Evolutionary conservation across 148 eudicot genomes (phyloP).

Genomic region (Chenopodium berlandieri): DNA sequence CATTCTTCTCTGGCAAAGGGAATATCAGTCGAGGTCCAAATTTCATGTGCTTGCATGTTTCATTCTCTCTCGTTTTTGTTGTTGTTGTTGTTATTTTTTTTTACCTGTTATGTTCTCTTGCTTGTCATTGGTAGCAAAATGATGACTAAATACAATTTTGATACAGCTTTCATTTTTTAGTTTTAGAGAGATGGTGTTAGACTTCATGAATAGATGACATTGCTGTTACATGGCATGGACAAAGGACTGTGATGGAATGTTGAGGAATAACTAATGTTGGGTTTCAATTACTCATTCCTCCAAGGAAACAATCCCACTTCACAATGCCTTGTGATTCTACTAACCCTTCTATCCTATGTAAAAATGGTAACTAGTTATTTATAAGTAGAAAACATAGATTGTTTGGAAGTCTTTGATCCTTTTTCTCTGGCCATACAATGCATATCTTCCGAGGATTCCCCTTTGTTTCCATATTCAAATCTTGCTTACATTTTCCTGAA

Average conservation of each 20-base stretch:
- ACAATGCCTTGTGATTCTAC: not conserved
- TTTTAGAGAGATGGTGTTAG: not conserved
- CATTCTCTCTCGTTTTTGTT: not conserved
- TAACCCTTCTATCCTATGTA: not conserved
- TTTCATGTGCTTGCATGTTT: conserved; percentile 6
- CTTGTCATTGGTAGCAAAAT: not conserved
- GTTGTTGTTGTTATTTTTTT: no score
- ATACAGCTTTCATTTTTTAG: no score
- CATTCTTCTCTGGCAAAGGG: not conserved
- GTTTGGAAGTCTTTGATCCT: not conserved
- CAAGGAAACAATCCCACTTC: not conserved
- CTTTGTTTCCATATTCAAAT: not conserved
- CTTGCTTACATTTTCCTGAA: not conserved
- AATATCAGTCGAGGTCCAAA: conserved; percentile 10
- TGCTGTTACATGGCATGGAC: not conserved
- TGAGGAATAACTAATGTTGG: no score
- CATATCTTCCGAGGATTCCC: not conserved
- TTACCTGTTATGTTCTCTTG: not conserved
- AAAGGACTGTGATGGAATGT: not conserved
- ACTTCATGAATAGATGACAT: not conserved
- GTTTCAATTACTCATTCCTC: not conserved
- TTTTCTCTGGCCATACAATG: not conserved
- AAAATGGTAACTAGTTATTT: no score
- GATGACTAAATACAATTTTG: not conserved
- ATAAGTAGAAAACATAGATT: no score